phyloP scores from a whole-genome alignment of 352 stramenopile genomes.

The Phytophthora boehmeriae region DNA sequence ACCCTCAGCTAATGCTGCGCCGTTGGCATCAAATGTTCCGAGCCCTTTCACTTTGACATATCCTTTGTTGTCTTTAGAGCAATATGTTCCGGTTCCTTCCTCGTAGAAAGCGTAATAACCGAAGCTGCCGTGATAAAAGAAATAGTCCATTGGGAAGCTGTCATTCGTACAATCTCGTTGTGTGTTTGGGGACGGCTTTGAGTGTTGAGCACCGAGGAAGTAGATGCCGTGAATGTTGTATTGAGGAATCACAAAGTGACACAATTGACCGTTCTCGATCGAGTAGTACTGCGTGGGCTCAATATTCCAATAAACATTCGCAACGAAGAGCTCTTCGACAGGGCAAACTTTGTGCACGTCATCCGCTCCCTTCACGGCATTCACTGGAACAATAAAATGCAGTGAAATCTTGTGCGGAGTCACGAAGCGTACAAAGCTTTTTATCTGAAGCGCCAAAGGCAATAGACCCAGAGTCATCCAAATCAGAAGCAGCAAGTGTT shows the following conservation, averaged over 20 bases:
- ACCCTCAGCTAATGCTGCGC: constrained; percentile 1
- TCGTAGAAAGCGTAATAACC: constrained; percentile 27
- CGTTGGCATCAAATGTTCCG: constrained; percentile 22
- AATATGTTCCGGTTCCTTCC: constrained; percentile 21
- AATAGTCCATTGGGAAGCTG: constrained; percentile 15
- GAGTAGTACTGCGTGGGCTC: constrained; percentile 17
- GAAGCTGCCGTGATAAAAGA: constrained; percentile 22
- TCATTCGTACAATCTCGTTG: constrained; percentile 9
- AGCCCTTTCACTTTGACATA: constrained; percentile 12
- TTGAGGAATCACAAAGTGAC: constrained; percentile 27
- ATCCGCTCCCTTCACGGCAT: not conserved
- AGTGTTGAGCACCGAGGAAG: constrained; percentile 5
- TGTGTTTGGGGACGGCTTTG: constrained; percentile 3
- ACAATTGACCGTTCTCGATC: constrained; percentile 7
- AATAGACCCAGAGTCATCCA: constrained; percentile 17
- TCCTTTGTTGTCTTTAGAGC: constrained; percentile 10
- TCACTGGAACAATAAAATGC: constrained; percentile 3
- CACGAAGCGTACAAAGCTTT: constrained; percentile 25
- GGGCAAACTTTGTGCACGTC: constrained; percentile 16
- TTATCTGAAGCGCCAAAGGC: constrained; percentile 34
- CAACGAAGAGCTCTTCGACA: constrained; percentile 17
- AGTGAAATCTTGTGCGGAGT: constrained; percentile 26
- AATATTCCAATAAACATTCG: constrained; percentile 29
- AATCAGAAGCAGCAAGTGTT: constrained; percentile 11
- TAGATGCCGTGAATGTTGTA: constrained; percentile 22